phyloP scores from a whole-genome alignment of 495 filamentous ascomycete genomes.

The Aeminium ludgeri region DNA sequence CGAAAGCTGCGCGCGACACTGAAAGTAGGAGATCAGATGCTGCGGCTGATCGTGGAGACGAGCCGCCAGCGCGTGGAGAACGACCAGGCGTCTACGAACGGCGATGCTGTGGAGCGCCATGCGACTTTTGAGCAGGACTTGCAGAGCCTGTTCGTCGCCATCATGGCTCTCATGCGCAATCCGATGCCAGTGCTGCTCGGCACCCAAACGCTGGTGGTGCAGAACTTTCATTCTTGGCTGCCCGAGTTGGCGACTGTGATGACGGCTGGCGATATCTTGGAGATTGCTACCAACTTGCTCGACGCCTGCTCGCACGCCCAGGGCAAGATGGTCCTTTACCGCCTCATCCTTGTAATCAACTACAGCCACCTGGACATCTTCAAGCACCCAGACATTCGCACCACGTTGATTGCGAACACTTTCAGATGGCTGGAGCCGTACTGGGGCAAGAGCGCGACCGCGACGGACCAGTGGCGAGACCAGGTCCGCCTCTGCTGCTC shows the following conservation, averaged over 20 bases:
- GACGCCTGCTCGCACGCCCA: slow-evolving; percentile 76
- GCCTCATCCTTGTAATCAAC: slow-evolving; percentile 80
- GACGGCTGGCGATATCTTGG: slow-evolving; percentile 65
- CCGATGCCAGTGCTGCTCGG: slow-evolving; percentile 70
- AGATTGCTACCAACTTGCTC: slow-evolving; percentile 84
- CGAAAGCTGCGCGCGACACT: slow-evolving; percentile 77
- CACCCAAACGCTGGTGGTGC: slow-evolving; percentile 85
- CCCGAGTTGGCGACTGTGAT: slow-evolving; percentile 69
- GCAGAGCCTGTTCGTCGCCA: slow-evolving; percentile 69
- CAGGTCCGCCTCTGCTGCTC: slow-evolving; percentile 87
- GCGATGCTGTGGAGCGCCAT: slow-evolving; percentile 4
- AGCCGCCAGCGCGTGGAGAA: slow-evolving; percentile 73
- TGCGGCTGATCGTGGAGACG: slow-evolving; percentile 90
- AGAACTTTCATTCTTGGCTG: slow-evolving; percentile 93
- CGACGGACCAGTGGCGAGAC: slow-evolving; percentile 76
- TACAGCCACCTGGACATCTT: slow-evolving; percentile 69
- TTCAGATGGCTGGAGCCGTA: slow-evolving; percentile 83
- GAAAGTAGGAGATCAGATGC: slow-evolving; percentile 82
- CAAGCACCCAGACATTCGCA: slow-evolving; percentile 52
- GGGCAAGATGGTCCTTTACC: slow-evolving; percentile 88
- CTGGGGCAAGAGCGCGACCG: slow-evolving; percentile 61
- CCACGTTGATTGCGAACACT: slow-evolving; percentile 60
- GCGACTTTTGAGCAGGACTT: slow-evolving; percentile 35
- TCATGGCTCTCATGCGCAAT: slow-evolving; percentile 79
- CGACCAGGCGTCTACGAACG: slow-evolving; percentile 27